These are phyloP conservation scores for Ambrosiella beaveri DNA, from an alignment of 2,329 filamentous ascomycete species.

Conservation along the genomic window DNA sequence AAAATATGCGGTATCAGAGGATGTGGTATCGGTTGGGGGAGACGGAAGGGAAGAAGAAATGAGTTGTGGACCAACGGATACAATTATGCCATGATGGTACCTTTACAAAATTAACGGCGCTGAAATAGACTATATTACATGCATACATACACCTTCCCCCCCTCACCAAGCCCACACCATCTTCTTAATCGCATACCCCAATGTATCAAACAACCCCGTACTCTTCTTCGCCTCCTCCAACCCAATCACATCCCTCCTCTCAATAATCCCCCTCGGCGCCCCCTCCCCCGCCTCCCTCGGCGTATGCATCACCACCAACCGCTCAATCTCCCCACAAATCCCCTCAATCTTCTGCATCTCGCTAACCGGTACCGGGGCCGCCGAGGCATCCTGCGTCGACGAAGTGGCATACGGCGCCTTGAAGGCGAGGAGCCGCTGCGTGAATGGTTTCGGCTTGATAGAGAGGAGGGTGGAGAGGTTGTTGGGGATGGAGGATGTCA, in stretches of 20 bases:
- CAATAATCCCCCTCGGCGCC: constrained; percentile 28
- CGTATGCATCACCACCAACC: constrained; percentile 36
- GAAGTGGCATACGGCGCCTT: constrained; percentile 39
- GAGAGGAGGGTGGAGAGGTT: constrained; percentile 28
- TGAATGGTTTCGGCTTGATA: constrained; percentile 20
- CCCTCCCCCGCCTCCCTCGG: constrained; percentile 26
- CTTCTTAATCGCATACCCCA: constrained; percentile 84
- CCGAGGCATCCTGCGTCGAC: constrained; percentile 32
- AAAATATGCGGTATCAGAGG: constrained; percentile 84
- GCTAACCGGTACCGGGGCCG: constrained; percentile 26
- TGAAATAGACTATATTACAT: constrained; percentile 13
- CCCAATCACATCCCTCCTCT: constrained; percentile 58
- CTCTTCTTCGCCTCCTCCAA: constrained; percentile 71
- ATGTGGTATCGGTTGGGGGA: constrained; percentile 3
- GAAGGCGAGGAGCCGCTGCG: constrained; percentile 31
- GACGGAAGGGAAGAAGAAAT: not conserved
- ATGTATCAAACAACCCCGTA: constrained; percentile 69
- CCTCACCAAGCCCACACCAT: constrained; percentile 56
- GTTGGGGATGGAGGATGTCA: constrained; percentile 17
- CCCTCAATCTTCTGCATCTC: constrained; percentile 40
- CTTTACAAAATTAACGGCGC: not conserved
- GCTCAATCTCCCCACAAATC: constrained; percentile 62
- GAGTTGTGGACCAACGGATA: not conserved
- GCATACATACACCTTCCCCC: constrained; percentile 1
- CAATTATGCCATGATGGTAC: not conserved